Evolutionary conservation across 1,284 basidiomycete species (phyloP).

Genomic region (Crucibulum parvulum): DNA sequence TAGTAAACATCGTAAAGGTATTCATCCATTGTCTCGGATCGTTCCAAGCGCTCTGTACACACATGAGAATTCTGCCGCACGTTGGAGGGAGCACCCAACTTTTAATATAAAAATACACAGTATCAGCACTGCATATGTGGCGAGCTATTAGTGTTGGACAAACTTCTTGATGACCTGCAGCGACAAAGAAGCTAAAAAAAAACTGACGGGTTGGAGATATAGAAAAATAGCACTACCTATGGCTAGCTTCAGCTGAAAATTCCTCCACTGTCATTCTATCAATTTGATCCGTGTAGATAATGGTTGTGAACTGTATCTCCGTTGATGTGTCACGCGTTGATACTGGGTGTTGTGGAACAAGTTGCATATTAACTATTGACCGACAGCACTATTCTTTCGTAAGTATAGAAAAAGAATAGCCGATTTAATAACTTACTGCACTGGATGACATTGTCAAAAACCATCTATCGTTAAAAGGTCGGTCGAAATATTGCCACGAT

Average conservation of each 20-base stretch:
- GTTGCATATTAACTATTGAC: slow-evolving; percentile 35
- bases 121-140: too few relatives aligned
- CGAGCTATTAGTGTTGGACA: too few relatives aligned
- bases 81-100: too few relatives aligned
- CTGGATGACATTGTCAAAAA: slow-evolving; percentile 26
- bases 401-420: neutral
- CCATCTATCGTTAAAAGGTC: slow-evolving; percentile 16
- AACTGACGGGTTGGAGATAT: neutral
- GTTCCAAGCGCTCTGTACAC: too few relatives aligned
- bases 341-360: slow-evolving; percentile 11
- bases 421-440: slow-evolving; percentile 16
- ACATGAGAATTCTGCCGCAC: too few relatives aligned
- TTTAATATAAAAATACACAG: too few relatives aligned
- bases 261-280: slow-evolving; percentile 6
- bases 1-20: too few relatives aligned
- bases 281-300: slow-evolving; percentile 14
- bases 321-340: slow-evolving; percentile 12
- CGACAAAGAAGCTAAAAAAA: neutral
- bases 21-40: too few relatives aligned
- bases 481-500: neutral
- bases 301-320: slow-evolving; percentile 28
- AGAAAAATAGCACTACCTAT: too few relatives aligned
- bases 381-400: slow-evolving; percentile 27
- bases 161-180: too few relatives aligned
- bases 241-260: neutral